Evolutionary conservation across 2,329 filamentous ascomycete species (phyloP).

Genomic region (Ceratocystiopsis minuta): DNA sequence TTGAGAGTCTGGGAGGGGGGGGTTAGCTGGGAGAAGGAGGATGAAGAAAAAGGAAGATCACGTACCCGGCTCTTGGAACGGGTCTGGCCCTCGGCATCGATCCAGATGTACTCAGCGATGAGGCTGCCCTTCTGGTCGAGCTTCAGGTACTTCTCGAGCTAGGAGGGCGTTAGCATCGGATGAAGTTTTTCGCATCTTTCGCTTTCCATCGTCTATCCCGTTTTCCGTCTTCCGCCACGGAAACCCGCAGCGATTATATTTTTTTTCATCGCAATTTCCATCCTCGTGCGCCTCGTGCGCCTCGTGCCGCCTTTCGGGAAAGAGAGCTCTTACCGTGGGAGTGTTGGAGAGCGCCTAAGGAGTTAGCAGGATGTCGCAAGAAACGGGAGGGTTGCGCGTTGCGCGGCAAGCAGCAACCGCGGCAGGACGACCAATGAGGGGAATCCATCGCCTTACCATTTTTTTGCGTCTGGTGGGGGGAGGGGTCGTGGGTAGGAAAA

Average conservation of each 20-base stretch:
- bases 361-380: no score
- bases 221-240: background rate
- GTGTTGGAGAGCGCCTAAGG: slow-evolving; percentile 3
- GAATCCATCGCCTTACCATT: slow-evolving; percentile 6
- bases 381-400: background rate
- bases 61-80: slow-evolving; percentile 94
- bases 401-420: background rate
- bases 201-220: background rate
- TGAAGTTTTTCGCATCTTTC: background rate
- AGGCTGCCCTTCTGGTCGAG: slow-evolving; percentile 78
- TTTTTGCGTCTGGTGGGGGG: slow-evolving; percentile 5
- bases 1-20: slow-evolving; percentile 8
- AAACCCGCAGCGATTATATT: no score
- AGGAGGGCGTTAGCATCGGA: slow-evolving; percentile 3
- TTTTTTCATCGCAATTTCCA: background rate
- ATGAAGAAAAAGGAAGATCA: slow-evolving; percentile 11
- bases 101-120: slow-evolving; percentile 58
- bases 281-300: background rate
- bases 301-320: background rate
- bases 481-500: no score
- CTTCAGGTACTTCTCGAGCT: slow-evolving; percentile 84
- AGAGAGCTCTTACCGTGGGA: slow-evolving; percentile 3
- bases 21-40: background rate
- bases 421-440: slow-evolving; percentile 1
- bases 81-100: slow-evolving; percentile 64